Evolutionary conservation across 192 early-diverging fungal species (phyloP), one percentile per base, ranked within the genome.

Genomic region (Gigaspora rosea): DNA sequence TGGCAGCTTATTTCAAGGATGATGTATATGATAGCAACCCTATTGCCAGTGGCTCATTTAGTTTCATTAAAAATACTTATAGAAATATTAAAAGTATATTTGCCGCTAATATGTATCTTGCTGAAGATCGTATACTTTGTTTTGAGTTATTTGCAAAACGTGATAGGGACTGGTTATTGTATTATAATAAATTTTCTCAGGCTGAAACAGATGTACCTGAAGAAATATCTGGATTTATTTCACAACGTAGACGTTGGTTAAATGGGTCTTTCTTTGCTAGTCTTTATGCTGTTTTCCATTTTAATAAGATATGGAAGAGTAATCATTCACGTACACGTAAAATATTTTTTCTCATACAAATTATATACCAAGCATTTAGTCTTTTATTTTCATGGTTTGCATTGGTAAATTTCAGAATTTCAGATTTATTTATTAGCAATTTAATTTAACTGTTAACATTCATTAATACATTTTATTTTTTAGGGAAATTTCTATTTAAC

Each of bases 171-270:
- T 95, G 93, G 92, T 75, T 90, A 9, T 84, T 95, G 18, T 90
- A 91, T 48, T 95, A 94, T 81, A 90, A 91, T 50, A 86, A 85
- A 35, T 80, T 79, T 12, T 89, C 94, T 11, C 85, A 86, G 74
- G 94, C 90, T 79, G 94, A 94, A 66, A 95, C 94, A 8, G 94
- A 95, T 89, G 94, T 94, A 20, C 94, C 94, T 4, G 82, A 88
- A 51, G 75, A 82, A 4, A 84, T 94, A 36, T 89, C 92, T 48
- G 97, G 98, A 83, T 92, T 98, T 62, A 96, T 99, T 69, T 96
- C 94, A 36, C 97, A 99, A 86, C 89, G 97, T 76, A 90, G 97
- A 64, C 91, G 97, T 83, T 99, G 97, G 97, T 90, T 94, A 71
- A 95, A 96, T 85, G 96, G 96, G 49, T 94, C 93, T 8, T 95